Base-by-base conservation (phyloP, 2,329 filamentous ascomycete species). In the Coniochaeta ligniaria region DNA sequence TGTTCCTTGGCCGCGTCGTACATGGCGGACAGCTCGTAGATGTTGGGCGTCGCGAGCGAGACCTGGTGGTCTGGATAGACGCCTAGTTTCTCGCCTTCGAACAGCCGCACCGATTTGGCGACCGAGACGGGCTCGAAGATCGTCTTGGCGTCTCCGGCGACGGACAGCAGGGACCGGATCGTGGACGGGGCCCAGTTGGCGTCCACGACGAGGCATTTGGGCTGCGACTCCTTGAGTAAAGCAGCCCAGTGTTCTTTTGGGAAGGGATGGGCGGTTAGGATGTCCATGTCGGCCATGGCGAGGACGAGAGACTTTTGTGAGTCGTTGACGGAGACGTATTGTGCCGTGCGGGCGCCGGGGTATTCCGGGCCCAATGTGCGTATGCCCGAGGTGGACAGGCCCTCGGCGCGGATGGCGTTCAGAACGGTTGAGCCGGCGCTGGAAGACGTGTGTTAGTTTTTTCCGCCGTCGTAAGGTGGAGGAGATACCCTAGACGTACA, bases 201-300 rank as follows among this genome's bases (percentile, higher is more conserved):
- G 70, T 99, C 95, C 9, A 96, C 80, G 6, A 96, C 87, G 31
- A 95, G 79, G 85, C 91, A 95, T 63, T 83, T 84, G 31, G n/a
- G 87, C 91, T 66, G 78, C 80, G 14, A 81, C 72, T 8, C 92
- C 75, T 31, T 84, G 54, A 57, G 7, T 2, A 57, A 16, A 1
- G n/a, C 26, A 9, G 31, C n/a, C 54, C 31, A 38, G 35, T 57
- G 31, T 1, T 36, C 31, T 8, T 31, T 28, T 0, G 80, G 73
- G 63, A 83, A 81, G 0, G 79, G 77, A 62, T 82, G 76, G 17
- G 75, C 70, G n/a, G 86, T 82, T 56, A 96, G 84, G 67, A 96
- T 94, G 60, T 81, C 84, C 92, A 98, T 97, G 71, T 98, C 95
- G 5, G 94, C 93, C 91, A 97, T 96, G 54, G 92, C 94, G 64